A percentile compares a stretch with the other conserved stretches of the same genome.
Conservation (phyloP, 2,329 filamentous ascomycete genomes). For the Neoscytalidium dimidiatum region DNA sequence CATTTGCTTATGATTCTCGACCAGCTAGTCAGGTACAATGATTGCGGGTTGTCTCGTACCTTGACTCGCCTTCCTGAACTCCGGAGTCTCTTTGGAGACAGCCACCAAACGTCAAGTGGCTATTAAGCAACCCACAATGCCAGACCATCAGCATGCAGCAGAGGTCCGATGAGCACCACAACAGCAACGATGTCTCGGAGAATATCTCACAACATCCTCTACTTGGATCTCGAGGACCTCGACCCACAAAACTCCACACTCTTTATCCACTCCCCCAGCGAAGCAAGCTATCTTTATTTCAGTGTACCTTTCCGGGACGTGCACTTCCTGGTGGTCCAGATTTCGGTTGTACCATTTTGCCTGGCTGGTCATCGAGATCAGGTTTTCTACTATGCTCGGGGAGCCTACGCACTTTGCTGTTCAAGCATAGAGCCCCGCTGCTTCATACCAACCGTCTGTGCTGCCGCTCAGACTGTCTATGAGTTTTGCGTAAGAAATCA, state of each 20-base stretch:
- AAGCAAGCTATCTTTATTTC: conserved; percentile 3
- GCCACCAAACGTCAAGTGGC: not conserved
- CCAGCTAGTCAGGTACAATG: not conserved
- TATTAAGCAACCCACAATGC: not conserved
- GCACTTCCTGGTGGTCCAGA: conserved; percentile 9
- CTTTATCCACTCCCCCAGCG: not conserved
- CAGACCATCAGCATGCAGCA: not conserved
- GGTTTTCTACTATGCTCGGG: conserved; percentile 4
- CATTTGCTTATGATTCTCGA: not conserved
- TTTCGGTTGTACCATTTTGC: conserved; percentile 3
- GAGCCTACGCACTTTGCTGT: not conserved
- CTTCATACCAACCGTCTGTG: not conserved
- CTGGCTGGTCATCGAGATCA: not conserved
- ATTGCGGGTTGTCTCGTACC: not conserved
- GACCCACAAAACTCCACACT: not conserved
- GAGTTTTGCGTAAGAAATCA: not conserved
- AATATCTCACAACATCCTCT: not conserved
- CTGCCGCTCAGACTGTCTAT: conserved; percentile 3
- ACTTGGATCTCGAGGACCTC: not conserved
- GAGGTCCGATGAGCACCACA: not conserved
- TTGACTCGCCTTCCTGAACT: not conserved
- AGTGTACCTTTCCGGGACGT: not conserved
- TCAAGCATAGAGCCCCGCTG: not conserved
- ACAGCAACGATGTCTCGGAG: not conserved
- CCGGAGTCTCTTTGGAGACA: not conserved